Evolutionary conservation across 306 rosid species (phyloP), one percentile per base, ranked within the genome.

Genomic region (Lablab purpureus): DNA sequence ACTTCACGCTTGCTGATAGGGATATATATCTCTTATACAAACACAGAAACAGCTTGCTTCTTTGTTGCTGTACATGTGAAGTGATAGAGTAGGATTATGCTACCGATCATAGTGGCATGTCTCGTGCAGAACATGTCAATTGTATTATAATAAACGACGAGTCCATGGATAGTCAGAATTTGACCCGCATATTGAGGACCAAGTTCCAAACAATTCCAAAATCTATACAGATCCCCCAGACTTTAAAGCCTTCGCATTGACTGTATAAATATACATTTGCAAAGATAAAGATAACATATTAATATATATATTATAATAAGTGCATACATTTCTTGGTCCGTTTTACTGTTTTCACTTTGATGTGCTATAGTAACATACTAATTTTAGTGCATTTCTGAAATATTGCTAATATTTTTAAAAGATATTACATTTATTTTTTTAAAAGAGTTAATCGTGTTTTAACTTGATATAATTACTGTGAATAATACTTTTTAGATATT

Each of bases 101-200:
- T 51, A 28, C 56, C 40, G 45, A 43, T 40, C 27, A 69, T 59
- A 62, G 50, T 14, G 74, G 75, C 56, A 58, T 71, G 81, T 37
- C 73, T 70, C 81, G 46, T 51, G 84, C 52, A 12, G 62, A 55
- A 41, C 80, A 62, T 82, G 84, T 71, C 46, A 72, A 34, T 58
- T 10, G n/a, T 36, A 71, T 18, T 55, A 80, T 50, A 15, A 67
- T 41, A 25, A 67, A 41, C 14, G 18, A 69, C 12, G 4, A 43
- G 34, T 27, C 14, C 28, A 37, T 47, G 40, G 72, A 46, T 76
- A 83, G 63, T 87, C 80, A 80, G 63, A 79, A 82, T 17, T 84
- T 88, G 91, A 88, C 92, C 92, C 91, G 81, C 83, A 64, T 73
- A 83, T 83, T 76, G 66, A 79, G 91, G 89, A 76, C 68, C 4